These are phyloP conservation scores for Goniomonas avonlea DNA, from an alignment of 78 protist genomes.

Conservation along the genomic window DNA sequence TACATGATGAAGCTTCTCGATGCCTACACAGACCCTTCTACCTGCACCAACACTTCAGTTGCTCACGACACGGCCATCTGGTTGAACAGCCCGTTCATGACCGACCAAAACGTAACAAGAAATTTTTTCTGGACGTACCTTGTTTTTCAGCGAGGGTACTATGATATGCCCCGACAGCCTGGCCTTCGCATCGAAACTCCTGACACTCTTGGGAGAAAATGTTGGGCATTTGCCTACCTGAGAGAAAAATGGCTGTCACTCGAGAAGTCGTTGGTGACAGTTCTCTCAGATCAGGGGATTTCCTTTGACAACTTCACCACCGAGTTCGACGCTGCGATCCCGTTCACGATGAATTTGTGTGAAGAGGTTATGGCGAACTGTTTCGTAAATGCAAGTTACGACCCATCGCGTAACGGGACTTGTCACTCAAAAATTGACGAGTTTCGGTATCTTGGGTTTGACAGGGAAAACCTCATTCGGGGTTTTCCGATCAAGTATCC, in stretches of 20 bases:
- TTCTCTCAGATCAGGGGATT: neutral
- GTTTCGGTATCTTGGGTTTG: neutral
- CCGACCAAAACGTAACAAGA: neutral
- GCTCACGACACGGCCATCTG: neutral
- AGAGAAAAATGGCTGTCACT: too few species aligned
- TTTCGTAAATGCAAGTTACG: neutral
- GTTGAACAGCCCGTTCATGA: neutral
- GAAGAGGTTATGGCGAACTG: neutral
- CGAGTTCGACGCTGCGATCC: neutral
- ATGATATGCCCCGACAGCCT: neutral
- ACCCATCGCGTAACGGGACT: neutral
- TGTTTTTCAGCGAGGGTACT: neutral
- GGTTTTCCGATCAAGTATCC: neutral
- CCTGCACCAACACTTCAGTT: neutral
- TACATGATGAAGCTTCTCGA: neutral
- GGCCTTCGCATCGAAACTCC: neutral
- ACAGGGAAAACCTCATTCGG: neutral
- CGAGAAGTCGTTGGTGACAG: too few species aligned
- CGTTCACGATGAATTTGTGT: neutral
- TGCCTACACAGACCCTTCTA: neutral
- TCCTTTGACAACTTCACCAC: neutral
- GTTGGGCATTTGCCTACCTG: neutral
- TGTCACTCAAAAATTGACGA: neutral
- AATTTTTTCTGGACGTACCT: neutral
- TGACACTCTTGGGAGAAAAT: neutral